Evolutionary conservation across 2,329 filamentous ascomycete genomes (phyloP), one percentile per base, ranked within the genome.

Genomic region (Aciculosporium take): DNA sequence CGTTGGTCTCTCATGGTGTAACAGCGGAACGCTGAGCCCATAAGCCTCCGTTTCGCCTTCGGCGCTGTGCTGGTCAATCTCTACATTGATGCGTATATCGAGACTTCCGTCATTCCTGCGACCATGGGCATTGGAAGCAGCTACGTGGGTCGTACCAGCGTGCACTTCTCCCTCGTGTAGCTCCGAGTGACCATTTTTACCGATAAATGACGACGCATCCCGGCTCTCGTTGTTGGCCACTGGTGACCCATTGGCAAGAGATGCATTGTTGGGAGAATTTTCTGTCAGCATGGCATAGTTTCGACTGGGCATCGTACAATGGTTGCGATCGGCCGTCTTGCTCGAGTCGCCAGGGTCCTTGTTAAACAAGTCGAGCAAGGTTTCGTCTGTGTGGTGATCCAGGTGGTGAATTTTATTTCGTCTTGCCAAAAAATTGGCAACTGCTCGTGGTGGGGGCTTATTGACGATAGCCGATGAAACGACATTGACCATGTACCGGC

Each of bases 391-490:
- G 42, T 86, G 64, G 24, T 59, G 53, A 57, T 81, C 72, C 37
- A 83, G 62, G 49, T 82, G 79, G 52, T 83, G 79, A 38, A 82
- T 74, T 63, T 79, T 95, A 68, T 96, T 96, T 45, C 91, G 75
- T 55, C 81, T 80, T 44, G 94, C 89, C 41, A 98, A 72, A 37
- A 94, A 75, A 59, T 98, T 94, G 9, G 87, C 87, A 55, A 98
- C 82, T 51, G 64, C 88, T 58, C 81, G 77, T 1, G 89, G 86
- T 12, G 88, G 86, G 2, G 91, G 91, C 52, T 89, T 89, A 58
- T 98, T 95, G 49, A 93, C 88, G 53, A 98, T 96, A 25, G 88
- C 88, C 1, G 88, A 95, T 5, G 87, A 94, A 40, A 96, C 74
- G 17, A 98, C 73, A 55, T 98, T 98, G 39, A 81, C 82, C 78